A percentile compares a stretch with the other conserved stretches of the same genome.
phyloP scores from a whole-genome alignment of 2,329 filamentous ascomycete genomes.

The Fusarium coicis region DNA sequence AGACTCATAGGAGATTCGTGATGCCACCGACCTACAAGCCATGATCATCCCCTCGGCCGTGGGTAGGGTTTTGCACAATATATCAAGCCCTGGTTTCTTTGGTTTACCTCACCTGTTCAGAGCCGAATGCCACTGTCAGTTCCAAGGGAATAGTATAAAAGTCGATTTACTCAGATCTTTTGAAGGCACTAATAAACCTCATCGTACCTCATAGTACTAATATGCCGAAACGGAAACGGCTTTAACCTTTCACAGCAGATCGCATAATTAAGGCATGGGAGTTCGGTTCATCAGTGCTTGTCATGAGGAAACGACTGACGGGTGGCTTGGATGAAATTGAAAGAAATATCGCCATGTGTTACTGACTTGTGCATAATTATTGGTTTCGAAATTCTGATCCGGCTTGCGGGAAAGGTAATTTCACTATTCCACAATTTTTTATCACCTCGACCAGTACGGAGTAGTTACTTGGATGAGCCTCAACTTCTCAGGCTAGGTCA shows the following conservation, averaged over 20 bases:
- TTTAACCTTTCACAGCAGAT: neutral
- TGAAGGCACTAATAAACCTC: neutral
- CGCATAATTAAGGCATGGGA: neutral
- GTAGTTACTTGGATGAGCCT: slow-evolving; percentile 12
- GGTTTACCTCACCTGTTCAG: slow-evolving; percentile 5
- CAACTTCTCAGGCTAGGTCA: neutral
- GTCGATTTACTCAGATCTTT: neutral
- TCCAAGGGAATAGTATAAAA: neutral
- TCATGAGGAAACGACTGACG: slow-evolving; percentile 7
- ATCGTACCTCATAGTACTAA: neutral
- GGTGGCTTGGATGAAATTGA: neutral
- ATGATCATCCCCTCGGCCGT: slow-evolving; percentile 21
- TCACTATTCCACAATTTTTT: neutral
- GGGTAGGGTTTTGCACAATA: slow-evolving; percentile 4
- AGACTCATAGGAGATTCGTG: neutral
- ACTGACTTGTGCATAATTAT: neutral
- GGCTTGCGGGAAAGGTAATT: neutral
- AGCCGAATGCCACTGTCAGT: slow-evolving; percentile 1
- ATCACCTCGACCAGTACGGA: neutral
- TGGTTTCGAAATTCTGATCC: neutral
- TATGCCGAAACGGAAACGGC: neutral
- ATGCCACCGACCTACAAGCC: neutral
- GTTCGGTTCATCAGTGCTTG: neutral
- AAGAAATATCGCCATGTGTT: neutral
- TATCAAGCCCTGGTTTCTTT: neutral